phyloP scores from a whole-genome alignment of 139 green algal species.

The Micractinium conductrix region DNA sequence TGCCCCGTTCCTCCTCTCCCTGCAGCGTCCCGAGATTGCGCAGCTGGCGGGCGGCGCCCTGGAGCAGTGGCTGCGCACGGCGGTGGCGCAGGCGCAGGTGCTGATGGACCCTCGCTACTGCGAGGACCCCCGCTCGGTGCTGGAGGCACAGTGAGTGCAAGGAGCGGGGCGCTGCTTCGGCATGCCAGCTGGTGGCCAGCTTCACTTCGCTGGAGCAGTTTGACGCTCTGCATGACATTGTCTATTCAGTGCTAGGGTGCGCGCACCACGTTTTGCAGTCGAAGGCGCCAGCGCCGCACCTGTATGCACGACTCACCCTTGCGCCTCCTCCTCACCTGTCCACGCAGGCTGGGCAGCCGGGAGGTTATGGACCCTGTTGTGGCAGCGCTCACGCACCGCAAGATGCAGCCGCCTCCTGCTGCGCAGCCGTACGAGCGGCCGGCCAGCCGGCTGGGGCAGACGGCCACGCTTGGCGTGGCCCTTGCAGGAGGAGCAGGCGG shows the following conservation, averaged over 20 bases:
- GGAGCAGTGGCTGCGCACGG: slow-evolving; percentile 32
- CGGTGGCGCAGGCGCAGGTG: slow-evolving; percentile 40
- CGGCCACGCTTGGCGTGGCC: not conserved
- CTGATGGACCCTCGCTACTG: slow-evolving; percentile 42
- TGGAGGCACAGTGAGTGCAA: slow-evolving; percentile 28
- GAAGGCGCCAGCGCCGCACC: too few species aligned
- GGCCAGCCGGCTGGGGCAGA: slow-evolving; percentile 3
- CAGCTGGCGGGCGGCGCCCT: slow-evolving; percentile 25
- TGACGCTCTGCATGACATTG: too few species aligned
- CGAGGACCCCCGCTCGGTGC: slow-evolving; percentile 35
- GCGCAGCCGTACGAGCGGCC: not conserved
- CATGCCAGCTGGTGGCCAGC: not conserved
- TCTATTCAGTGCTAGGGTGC: too few species aligned
- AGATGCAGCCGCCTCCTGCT: slow-evolving; percentile 4
- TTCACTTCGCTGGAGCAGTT: too few species aligned
- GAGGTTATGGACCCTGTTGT: slow-evolving; percentile 41
- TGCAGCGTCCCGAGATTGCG: slow-evolving; percentile 34
- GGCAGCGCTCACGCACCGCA: slow-evolving; percentile 27
- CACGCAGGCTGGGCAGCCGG: slow-evolving; percentile 15
- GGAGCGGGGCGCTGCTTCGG: not conserved
- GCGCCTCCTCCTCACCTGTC: not conserved
- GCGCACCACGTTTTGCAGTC: too few species aligned
- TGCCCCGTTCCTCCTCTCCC: not conserved
- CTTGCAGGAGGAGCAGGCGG: not conserved
- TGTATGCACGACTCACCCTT: too few species aligned